Evolutionary conservation across 768 basidiomycete genomes (phyloP).

Genomic region (Termitomyces sp.): DNA sequence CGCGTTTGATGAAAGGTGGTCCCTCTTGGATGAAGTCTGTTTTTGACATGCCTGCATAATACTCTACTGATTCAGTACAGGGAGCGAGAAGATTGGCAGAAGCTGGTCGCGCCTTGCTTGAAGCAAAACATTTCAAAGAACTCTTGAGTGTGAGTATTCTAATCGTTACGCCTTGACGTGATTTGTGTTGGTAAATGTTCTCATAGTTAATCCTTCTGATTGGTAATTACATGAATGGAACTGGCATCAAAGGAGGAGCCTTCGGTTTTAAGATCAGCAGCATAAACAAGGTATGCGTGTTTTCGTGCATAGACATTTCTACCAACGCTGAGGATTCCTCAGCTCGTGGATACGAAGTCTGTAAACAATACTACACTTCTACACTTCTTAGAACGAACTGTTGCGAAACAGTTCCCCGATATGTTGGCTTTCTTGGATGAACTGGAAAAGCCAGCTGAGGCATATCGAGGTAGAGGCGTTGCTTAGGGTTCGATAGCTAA

Average conservation of each 20-base stretch:
- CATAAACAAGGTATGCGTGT: constrained; percentile 84
- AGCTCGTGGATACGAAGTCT: constrained; percentile 98
- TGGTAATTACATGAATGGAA: constrained; percentile 98
- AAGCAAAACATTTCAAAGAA: constrained; percentile 87
- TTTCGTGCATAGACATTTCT: neutral
- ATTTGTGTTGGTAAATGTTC: neutral
- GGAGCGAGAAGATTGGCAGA: constrained; percentile 76
- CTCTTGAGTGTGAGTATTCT: constrained; percentile 65
- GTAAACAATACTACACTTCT: constrained; percentile 90
- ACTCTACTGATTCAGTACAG: constrained; percentile 29
- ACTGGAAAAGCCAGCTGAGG: constrained; percentile 83
- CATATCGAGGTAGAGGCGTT: constrained; percentile 71
- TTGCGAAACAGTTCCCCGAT: constrained; percentile 80
- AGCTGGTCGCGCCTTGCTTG: constrained; percentile 72
- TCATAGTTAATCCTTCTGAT: constrained; percentile 83
- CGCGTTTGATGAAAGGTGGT: constrained; percentile 81
- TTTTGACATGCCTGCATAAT: neutral
- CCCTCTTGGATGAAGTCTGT: constrained; percentile 74
- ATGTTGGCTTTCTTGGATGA: constrained; percentile 90
- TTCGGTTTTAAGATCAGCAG: constrained; percentile 96
- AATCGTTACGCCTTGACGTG: neutral
- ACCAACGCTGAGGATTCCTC: neutral
- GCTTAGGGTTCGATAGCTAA: constrained; percentile 4
- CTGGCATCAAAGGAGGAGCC: constrained; percentile 93
- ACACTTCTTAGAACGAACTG: constrained; percentile 89